Base-by-base conservation (phyloP, 2,329 filamentous ascomycete species). In the Nemania sp. region DNA sequence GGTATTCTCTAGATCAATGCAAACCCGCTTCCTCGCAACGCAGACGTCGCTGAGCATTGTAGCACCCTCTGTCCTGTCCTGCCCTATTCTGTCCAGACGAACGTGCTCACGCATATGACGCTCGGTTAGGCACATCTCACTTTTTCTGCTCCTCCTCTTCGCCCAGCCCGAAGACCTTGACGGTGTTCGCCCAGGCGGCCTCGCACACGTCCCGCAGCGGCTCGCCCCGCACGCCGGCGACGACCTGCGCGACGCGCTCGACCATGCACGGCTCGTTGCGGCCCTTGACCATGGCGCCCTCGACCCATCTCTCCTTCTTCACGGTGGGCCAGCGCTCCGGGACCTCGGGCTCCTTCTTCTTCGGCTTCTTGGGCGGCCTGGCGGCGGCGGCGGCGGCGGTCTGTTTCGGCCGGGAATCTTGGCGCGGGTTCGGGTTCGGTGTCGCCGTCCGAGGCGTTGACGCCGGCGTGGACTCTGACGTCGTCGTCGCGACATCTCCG, bases 281-380 rank as follows among this genome's bases (percentile, higher is more conserved):
- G 0, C 94, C 92, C 78, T 98, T 99, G 54, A 99, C 85, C 90
- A 97, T 94, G 42, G 83, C 83, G 0, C 93, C 94, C 69, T 91
- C 87, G 46, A 86, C 84, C 89, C 92, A 99, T 75, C 91, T 96
- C 78, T 99, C 95, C 78, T 97, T 98, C 82, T 98, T 99, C 32
- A 97, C 90, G 4, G 88, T 82, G 76, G 90, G 96, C 68, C 89
- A 95, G 35, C 91, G 78, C 54, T 87, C 82, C 0, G 89, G 88
- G 1, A 90, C 85, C 53, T 88, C 88, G 5, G 86, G 80, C 65
- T 90, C 81, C 66, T 85, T 84, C 70, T 84, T 85, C 67, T 83
- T 79, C n/a, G 64, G 66, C 47, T 83, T 82, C 68, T 80, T 82
- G 37, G 61, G 50, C 40, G 42, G 54, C 57, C 66, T 59, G 49